Evolutionary conservation across 768 basidiomycete species (phyloP).

Genomic region (Pleurotus sapidus): DNA sequence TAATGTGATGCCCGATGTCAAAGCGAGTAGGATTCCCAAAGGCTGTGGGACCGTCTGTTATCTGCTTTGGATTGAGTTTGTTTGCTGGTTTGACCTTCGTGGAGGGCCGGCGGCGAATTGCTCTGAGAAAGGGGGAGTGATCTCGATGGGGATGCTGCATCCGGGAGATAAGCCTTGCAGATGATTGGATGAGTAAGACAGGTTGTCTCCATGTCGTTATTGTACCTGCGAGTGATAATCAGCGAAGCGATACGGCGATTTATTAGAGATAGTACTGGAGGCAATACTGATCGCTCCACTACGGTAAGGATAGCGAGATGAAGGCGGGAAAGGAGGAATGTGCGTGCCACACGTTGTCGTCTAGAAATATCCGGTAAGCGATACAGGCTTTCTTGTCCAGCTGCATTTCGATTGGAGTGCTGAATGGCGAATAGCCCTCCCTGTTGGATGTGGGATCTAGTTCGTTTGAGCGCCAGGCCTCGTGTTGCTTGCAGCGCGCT

Average conservation of each 20-base stretch:
- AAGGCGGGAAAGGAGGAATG: neutral
- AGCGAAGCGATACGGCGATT: neutral
- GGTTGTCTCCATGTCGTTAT: neutral
- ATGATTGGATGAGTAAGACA: neutral
- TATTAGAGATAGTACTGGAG: neutral
- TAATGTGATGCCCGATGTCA: neutral
- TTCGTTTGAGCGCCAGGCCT: neutral
- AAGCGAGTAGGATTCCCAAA: neutral
- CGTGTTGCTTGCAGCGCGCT: neutral
- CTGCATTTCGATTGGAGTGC: neutral
- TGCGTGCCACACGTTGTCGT: neutral
- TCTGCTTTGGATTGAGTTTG: no score
- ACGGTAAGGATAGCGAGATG: neutral
- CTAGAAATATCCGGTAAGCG: no score
- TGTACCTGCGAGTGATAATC: neutral
- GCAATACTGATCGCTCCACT: neutral
- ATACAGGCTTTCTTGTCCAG: neutral
- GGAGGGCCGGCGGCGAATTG: conserved; percentile 6
- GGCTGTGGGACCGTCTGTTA: no score
- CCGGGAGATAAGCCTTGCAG: neutral
- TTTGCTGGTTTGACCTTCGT: neutral
- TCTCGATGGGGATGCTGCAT: neutral
- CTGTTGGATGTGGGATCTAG: no score
- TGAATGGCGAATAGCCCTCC: neutral
- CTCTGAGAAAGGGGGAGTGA: neutral